Percentiles rank a stretch among this genome's conserved stretches.
These are phyloP conservation scores for Ormosia emarginata DNA, from an alignment of 306 rosid genomes.

Conservation along the genomic window DNA sequence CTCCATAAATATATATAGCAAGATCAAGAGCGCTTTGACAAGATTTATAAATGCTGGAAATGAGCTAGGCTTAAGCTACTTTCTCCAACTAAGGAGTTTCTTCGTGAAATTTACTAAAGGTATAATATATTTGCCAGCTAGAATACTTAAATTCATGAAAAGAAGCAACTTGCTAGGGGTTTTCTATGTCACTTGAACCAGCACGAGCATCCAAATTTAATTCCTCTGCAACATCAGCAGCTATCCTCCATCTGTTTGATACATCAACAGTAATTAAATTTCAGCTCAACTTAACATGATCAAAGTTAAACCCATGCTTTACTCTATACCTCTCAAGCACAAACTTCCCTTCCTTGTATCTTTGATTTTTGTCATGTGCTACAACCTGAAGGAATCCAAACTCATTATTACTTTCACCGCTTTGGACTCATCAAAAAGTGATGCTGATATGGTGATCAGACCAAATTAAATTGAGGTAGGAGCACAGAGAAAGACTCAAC, in stretches of 20 bases:
- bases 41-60: slow-evolving; percentile 13
- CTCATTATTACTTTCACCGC: neutral
- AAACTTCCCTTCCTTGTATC: slow-evolving; percentile 81
- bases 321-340: slow-evolving; percentile 66
- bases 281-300: neutral
- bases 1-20: slow-evolving; percentile 17
- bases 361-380: slow-evolving; percentile 70
- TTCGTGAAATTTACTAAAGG: slow-evolving; percentile 4
- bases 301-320: neutral
- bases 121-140: slow-evolving; percentile 28
- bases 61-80: neutral
- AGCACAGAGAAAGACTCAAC: neutral
- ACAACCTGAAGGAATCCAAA: slow-evolving; percentile 46
- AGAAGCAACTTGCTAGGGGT: slow-evolving; percentile 42
- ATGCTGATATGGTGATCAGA: neutral
- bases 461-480: neutral
- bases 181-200: slow-evolving; percentile 67
- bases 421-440: neutral
- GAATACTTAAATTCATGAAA: slow-evolving; percentile 1
- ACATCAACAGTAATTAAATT: neutral
- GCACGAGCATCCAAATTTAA: slow-evolving; percentile 50
- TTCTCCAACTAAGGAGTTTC: slow-evolving; percentile 22
- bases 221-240: slow-evolving; percentile 54
- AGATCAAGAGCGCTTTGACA: neutral
- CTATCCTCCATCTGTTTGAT: slow-evolving; percentile 59